Conservation (phyloP, 2,329 filamentous ascomycete genomes). For the Grosmannia clavigera region DNA sequence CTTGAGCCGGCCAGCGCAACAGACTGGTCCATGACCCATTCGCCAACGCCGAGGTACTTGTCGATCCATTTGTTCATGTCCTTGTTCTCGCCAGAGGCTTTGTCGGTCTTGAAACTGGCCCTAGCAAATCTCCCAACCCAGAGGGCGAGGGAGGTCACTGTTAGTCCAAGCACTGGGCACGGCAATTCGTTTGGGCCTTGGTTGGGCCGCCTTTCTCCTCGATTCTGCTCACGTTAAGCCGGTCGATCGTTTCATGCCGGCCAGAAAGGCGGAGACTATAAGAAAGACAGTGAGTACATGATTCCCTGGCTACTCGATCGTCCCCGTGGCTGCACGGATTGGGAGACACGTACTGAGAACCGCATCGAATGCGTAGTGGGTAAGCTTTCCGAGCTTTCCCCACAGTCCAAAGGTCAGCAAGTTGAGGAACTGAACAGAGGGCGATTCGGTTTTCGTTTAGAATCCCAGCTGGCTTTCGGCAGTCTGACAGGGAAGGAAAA, state of each 20-base stretch:
- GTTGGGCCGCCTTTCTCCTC: neutral
- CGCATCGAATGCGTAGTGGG: constrained; percentile 93
- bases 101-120: constrained; percentile 78
- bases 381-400: constrained; percentile 79
- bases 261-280: constrained; percentile 85
- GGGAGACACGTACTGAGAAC: constrained; percentile 58
- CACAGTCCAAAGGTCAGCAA: constrained; percentile 56
- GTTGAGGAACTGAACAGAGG: constrained; percentile 44
- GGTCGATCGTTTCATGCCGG: constrained; percentile 93
- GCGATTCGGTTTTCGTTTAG: constrained; percentile 19
- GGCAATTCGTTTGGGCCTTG: neutral
- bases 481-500: constrained; percentile 5
- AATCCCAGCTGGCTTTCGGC: constrained; percentile 17
- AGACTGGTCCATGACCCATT: constrained; percentile 97
- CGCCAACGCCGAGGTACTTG: constrained; percentile 85
- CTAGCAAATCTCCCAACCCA: constrained; percentile 29
- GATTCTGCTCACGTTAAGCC: constrained; percentile 75
- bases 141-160: constrained; percentile 21
- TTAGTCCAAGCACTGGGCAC: constrained; percentile 26
- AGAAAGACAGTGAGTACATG: neutral
- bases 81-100: constrained; percentile 66
- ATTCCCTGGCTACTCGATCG: neutral
- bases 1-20: constrained; percentile 83
- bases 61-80: constrained; percentile 80
- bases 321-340: no score